Evolutionary conservation across 352 stramenopile genomes (phyloP).

Genomic region (Globisporangium echinulatum): DNA sequence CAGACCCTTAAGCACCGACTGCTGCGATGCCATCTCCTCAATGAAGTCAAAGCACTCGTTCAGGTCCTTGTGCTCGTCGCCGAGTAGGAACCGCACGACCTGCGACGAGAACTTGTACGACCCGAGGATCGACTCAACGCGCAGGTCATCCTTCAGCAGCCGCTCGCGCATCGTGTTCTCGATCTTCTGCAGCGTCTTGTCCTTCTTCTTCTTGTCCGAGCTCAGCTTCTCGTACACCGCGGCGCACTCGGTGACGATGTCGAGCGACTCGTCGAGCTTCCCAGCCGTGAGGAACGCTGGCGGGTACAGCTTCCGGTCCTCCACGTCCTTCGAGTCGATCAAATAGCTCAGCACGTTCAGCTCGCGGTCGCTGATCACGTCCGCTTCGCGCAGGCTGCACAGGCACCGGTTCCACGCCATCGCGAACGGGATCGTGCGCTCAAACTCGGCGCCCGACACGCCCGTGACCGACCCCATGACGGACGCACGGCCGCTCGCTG

Average conservation of each 20-base stretch:
- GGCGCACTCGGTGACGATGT: constrained; percentile 78
- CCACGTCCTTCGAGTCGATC: constrained; percentile 74
- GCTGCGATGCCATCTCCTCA: constrained; percentile 70
- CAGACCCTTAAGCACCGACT: constrained; percentile 74
- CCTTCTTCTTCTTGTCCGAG: constrained; percentile 86
- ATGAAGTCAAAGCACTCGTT: constrained; percentile 85
- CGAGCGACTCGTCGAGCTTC: constrained; percentile 83
- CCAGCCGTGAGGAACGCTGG: constrained; percentile 82
- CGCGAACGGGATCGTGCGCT: constrained; percentile 80
- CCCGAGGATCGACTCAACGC: constrained; percentile 71
- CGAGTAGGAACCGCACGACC: constrained; percentile 67
- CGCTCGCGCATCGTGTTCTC: constrained; percentile 81
- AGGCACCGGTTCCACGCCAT: constrained; percentile 86
- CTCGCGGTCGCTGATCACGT: constrained; percentile 81
- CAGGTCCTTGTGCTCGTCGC: constrained; percentile 79
- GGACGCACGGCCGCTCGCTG: constrained; percentile 31
- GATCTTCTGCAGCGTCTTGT: constrained; percentile 83
- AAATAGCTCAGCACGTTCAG: constrained; percentile 83
- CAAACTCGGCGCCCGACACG: constrained; percentile 74
- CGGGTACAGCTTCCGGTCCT: constrained; percentile 74
- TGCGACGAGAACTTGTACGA: constrained; percentile 88
- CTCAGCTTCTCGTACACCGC: constrained; percentile 79
- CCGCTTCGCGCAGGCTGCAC: constrained; percentile 65
- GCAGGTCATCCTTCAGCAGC: constrained; percentile 80
- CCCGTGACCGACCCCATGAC: constrained; percentile 67